Evolutionary conservation across 73 alveolate species (phyloP), one percentile per base, ranked within the genome.

Genomic region (Paramecium pentaurelia): DNA sequence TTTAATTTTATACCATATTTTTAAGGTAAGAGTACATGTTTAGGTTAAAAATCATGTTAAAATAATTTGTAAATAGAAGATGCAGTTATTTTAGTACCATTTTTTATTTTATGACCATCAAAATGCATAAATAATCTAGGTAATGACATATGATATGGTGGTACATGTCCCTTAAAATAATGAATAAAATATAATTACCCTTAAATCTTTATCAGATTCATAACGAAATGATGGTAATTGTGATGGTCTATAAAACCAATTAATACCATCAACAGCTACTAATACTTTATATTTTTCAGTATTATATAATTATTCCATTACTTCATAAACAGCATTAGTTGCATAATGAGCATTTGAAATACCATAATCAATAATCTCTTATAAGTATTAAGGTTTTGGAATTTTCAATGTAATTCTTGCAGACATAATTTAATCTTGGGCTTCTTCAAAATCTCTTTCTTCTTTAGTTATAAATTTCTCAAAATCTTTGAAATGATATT

Each of bases 81-180:
- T 1, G 96, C 94, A 8, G 92, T 45, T 2, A 96, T 37, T 51
- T 95, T 95, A 42, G 93, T 75, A 38, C 99, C 99, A 71, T 96
- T 93, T 59, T 96, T 96, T 1, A 96, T 93, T 73, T 88, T 75
- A 60, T 95, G 97, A 3, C 99, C 99, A 92, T 96, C 99, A 59
- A 96, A 95, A 28, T 92, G 95, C 97, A 93, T 92, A 71, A 96
- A 93, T 77, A 94, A 37, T 88, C 99, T 77, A 14, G 92, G 94
- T 49, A 96, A 77, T 11, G 99, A 94, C 22, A 96, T 71, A 90
- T 96, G 97, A 47, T 93, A 92, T 38, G 98, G 98, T 32, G 97
- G 97, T 51, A 96, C 93, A 60, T 84, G 73, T 38, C 95, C 93
- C 91, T 80, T 14, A 25, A 27, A 80, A 45, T 42, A 37, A 32